Percentiles rank a stretch among this genome's conserved stretches.
Evolutionary conservation across 768 basidiomycete genomes (phyloP).

Genomic region (Kwoniella dejecticola): DNA sequence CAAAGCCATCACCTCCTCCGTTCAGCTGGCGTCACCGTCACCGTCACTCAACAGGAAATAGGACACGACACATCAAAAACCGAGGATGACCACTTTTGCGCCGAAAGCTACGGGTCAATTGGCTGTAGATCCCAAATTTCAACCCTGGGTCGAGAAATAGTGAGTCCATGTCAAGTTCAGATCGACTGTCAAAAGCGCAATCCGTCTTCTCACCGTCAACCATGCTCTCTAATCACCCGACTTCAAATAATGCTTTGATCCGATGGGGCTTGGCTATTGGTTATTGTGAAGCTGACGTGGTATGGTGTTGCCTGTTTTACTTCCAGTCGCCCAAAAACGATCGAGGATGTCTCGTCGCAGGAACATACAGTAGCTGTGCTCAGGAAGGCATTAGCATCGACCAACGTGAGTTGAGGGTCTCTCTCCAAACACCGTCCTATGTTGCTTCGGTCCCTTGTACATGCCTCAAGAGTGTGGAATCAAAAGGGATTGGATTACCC

Average conservation of each 20-base stretch:
- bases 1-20: no score
- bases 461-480: no score
- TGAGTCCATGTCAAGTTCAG: slow-evolving; percentile 55
- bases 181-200: no score
- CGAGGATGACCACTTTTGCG: slow-evolving; percentile 31
- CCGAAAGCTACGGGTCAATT: slow-evolving; percentile 28
- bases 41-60: no score
- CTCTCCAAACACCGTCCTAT: background rate
- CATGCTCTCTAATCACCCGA: no score
- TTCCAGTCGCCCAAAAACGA: slow-evolving; percentile 87
- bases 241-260: no score
- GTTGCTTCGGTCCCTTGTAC: background rate
- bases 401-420: slow-evolving; percentile 67
- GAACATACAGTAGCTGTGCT: slow-evolving; percentile 94
- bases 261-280: no score
- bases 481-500: no score
- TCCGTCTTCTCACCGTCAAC: no score
- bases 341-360: slow-evolving; percentile 96
- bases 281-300: background rate
- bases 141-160: slow-evolving; percentile 99
- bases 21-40: no score
- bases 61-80: no score
- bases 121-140: slow-evolving; percentile 44
- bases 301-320: background rate
- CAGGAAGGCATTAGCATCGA: slow-evolving; percentile 82